Evolutionary conservation across 306 rosid species (phyloP).

Genomic region (Casuarina glauca): DNA sequence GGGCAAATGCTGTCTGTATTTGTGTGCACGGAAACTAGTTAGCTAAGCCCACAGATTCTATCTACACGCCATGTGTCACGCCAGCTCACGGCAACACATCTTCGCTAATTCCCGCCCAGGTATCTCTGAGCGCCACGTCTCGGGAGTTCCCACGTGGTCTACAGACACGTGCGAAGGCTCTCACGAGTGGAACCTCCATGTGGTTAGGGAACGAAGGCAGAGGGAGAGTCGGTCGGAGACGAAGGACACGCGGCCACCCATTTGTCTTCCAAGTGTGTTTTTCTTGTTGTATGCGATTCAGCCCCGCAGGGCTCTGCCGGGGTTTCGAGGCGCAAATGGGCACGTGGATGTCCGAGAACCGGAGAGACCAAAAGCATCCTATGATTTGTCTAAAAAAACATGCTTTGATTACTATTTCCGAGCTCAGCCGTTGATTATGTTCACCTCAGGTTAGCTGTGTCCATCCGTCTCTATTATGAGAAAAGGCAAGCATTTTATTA

Average conservation of each 20-base stretch:
- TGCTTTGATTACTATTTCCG: not conserved
- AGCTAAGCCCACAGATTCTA: constrained; percentile 22
- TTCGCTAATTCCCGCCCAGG: constrained; percentile 32
- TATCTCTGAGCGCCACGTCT: constrained; percentile 65
- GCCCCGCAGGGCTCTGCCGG: not conserved
- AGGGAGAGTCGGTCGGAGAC: not conserved
- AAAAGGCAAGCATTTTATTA: not conserved
- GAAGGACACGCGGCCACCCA: not conserved
- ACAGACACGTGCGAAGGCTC: constrained; percentile 27
- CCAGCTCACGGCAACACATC: constrained; percentile 49
- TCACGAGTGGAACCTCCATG: not conserved
- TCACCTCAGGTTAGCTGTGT: no score
- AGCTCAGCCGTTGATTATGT: no score
- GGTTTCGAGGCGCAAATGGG: not conserved
- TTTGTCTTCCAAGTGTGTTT: constrained; percentile 12
- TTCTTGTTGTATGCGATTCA: not conserved
- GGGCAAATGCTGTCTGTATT: not conserved
- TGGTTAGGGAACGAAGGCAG: not conserved
- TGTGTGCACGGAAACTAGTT: constrained; percentile 24
- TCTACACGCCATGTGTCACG: constrained; percentile 59
- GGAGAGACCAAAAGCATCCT: no score
- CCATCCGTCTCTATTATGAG: not conserved
- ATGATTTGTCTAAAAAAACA: no score
- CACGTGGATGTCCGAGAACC: constrained; percentile 10
- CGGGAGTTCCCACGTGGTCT: constrained; percentile 40